Evolutionary conservation across 768 basidiomycete species (phyloP).

Genomic region (Suillus tomentosus): DNA sequence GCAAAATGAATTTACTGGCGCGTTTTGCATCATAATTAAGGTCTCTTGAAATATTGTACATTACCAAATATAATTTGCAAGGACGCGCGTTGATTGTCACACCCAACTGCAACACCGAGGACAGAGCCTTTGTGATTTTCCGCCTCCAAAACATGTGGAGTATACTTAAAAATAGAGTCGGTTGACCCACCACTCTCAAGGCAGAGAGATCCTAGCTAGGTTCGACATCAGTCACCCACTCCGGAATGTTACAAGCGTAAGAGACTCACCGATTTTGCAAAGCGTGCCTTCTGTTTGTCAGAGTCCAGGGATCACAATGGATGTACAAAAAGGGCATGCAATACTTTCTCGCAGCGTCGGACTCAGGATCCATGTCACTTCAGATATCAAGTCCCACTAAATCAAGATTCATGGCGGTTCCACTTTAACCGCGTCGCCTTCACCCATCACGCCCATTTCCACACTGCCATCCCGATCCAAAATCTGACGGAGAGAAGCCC

Average conservation of each 20-base stretch:
- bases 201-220: neutral
- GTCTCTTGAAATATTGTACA: neutral
- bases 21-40: neutral
- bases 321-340: neutral
- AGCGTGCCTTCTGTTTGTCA: neutral
- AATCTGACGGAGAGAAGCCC: neutral
- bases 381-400: constrained; percentile 2
- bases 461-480: neutral
- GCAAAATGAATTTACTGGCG: neutral
- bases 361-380: neutral
- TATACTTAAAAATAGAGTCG: neutral
- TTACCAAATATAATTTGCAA: neutral
- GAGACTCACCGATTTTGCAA: neutral
- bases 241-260: neutral
- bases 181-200: neutral
- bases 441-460: too few species aligned
- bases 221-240: neutral
- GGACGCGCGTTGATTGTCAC: neutral
- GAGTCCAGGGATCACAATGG: neutral
- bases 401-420: neutral
- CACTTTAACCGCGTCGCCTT: neutral
- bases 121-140: neutral
- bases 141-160: neutral
- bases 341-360: neutral
- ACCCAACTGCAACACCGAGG: neutral